Evolutionary conservation across 306 rosid genomes (phyloP).

Genomic region (Prunus mume): DNA sequence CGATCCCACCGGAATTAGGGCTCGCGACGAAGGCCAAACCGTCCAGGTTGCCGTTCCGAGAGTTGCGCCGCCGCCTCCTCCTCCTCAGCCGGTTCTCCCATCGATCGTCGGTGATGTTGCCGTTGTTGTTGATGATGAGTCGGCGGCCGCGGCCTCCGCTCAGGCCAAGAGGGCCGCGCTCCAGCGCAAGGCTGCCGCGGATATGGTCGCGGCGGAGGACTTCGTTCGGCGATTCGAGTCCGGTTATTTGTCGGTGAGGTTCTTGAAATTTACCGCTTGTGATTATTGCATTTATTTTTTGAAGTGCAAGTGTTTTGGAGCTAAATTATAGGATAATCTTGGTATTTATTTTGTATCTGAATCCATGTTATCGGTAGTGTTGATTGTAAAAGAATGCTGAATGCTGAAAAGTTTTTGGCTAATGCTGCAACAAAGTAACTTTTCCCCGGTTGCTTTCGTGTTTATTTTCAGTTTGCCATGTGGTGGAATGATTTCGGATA

Average conservation of each 20-base stretch:
- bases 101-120: conserved; percentile 22
- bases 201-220: conserved; percentile 96
- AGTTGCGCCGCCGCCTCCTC: conserved; percentile 68
- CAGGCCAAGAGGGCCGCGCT: conserved; percentile 79
- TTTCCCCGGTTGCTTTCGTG: background rate
- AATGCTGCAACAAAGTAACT: background rate
- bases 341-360: background rate
- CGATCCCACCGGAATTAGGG: conserved; percentile 55
- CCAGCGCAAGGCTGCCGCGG: conserved; percentile 89
- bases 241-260: conserved; percentile 57
- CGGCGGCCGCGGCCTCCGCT: conserved; percentile 59
- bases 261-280: background rate
- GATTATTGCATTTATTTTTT: background rate
- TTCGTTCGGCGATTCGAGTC: conserved; percentile 82
- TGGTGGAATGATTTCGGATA: background rate
- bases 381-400: background rate
- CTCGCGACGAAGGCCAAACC: conserved; percentile 17
- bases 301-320: background rate
- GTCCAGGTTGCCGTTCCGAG: conserved; percentile 77
- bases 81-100: conserved; percentile 16
- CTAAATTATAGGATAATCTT: background rate
- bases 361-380: background rate
- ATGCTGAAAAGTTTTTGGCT: background rate
- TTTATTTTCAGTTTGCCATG: background rate
- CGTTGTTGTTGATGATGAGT: conserved; percentile 29